phyloP scores from a whole-genome alignment of 129 eudicot species.

The Silybum marianum region DNA sequence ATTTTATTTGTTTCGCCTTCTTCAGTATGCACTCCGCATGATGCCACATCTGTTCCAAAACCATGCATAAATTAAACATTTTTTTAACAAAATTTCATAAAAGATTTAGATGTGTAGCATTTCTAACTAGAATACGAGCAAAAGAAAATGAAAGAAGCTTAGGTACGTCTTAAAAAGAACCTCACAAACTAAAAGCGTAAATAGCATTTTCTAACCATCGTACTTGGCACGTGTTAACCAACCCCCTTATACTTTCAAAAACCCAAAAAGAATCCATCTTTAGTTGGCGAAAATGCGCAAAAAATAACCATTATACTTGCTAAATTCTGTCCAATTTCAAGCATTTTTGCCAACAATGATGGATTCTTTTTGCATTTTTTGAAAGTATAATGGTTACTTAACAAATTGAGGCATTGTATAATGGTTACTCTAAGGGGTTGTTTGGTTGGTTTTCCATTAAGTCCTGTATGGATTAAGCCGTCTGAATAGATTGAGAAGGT shows the following conservation, averaged over 20 bases:
- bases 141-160: slow-evolving; percentile 3
- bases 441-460: too few species aligned
- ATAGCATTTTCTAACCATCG: neutral
- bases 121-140: neutral
- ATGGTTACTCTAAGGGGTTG: neutral
- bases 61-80: slow-evolving; percentile 6
- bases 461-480: too few species aligned
- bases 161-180: neutral
- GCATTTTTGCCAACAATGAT: neutral
- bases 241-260: slow-evolving; percentile 4
- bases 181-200: neutral
- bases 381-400: neutral
- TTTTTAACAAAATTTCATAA: neutral
- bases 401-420: neutral
- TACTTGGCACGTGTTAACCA: neutral
- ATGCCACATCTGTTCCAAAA: slow-evolving; percentile 79
- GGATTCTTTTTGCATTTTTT: neutral
- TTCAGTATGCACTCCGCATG: slow-evolving; percentile 79
- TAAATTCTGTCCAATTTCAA: neutral
- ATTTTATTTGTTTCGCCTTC: slow-evolving; percentile 87
- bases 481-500: too few species aligned
- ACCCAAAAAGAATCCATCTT: neutral
- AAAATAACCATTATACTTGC: neutral
- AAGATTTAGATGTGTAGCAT: neutral
- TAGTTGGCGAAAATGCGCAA: neutral